Evolutionary conservation across 441 rosid genomes (phyloP).

Genomic region (Isatis lusitanica): DNA sequence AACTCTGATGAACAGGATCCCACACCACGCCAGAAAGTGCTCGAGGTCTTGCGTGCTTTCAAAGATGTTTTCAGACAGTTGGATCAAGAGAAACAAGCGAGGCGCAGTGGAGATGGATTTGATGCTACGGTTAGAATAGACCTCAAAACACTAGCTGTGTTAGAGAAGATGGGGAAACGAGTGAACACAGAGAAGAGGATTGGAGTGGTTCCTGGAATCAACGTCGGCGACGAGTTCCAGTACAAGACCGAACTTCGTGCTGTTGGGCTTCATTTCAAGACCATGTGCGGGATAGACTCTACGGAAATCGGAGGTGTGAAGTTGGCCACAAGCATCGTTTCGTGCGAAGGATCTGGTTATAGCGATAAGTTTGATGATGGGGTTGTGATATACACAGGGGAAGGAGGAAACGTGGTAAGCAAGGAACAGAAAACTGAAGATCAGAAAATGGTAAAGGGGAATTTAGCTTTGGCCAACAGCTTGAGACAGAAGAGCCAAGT

Average conservation of each 20-base stretch:
- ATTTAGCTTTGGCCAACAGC: conserved; percentile 70
- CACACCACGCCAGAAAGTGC: conserved; percentile 21
- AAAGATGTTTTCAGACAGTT: background rate
- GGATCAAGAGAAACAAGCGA: conserved; percentile 7
- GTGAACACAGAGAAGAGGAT: conserved; percentile 33
- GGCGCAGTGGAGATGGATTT: background rate
- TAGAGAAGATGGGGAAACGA: background rate
- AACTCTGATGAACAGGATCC: background rate
- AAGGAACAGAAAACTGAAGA: conserved; percentile 54
- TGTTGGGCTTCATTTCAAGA: conserved; percentile 71
- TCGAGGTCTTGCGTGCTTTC: background rate
- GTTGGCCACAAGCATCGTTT: conserved; percentile 64
- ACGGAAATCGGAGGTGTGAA: conserved; percentile 39
- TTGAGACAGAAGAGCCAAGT: conserved; percentile 44
- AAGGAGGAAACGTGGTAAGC: conserved; percentile 64
- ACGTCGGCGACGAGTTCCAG: conserved; percentile 77
- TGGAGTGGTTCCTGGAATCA: conserved; percentile 74
- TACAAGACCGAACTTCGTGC: conserved; percentile 66
- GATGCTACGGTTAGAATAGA: background rate
- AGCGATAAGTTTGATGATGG: conserved; percentile 48
- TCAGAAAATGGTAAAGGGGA: conserved; percentile 70
- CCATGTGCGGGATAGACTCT: conserved; percentile 74
- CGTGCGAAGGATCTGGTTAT: conserved; percentile 70
- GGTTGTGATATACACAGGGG: conserved; percentile 66
- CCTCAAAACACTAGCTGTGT: background rate